These are phyloP conservation scores for Amanita subjunquillea DNA, from an alignment of 768 basidiomycete species.

Conservation along the genomic window DNA sequence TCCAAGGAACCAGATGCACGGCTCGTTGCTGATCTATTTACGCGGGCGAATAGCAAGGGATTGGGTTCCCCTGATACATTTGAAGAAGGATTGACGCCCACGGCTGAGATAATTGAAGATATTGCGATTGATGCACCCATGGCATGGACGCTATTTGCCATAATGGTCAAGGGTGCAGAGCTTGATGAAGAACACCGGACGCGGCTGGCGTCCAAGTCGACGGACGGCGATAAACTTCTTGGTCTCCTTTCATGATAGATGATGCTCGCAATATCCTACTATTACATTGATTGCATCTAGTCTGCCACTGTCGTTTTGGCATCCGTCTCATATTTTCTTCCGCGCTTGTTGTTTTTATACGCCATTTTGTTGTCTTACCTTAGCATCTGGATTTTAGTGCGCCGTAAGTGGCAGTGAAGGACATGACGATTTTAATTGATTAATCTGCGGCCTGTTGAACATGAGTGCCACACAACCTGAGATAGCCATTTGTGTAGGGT, in stretches of 20 bases:
- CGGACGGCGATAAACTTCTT: constrained; percentile 51
- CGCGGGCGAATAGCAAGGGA: constrained; percentile 45
- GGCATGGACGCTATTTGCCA: constrained; percentile 67
- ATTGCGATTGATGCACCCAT: constrained; percentile 85
- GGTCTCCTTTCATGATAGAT: constrained; percentile 33
- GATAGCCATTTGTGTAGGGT: too few species aligned
- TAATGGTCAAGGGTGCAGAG: constrained; percentile 61
- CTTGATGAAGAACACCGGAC: constrained; percentile 51
- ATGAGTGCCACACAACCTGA: too few species aligned
- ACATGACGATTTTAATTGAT: too few species aligned
- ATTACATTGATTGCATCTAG: constrained; percentile 18
- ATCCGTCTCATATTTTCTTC: constrained; percentile 9
- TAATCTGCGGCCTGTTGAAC: too few species aligned
- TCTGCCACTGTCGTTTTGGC: constrained; percentile 11
- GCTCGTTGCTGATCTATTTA: constrained; percentile 70
- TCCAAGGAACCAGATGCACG: constrained; percentile 73
- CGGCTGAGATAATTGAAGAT: constrained; percentile 77
- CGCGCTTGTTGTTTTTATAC: constrained; percentile 8
- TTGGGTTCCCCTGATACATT: constrained; percentile 51
- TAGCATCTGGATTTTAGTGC: constrained; percentile 7
- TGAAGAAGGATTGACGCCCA: constrained; percentile 62
- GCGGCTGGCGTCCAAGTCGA: constrained; percentile 51
- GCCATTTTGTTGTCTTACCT: constrained; percentile 7
- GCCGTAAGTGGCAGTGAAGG: too few species aligned
- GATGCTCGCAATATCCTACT: constrained; percentile 7